Evolutionary conservation across 805 yeast species (phyloP).

Genomic region (Monosporozyma servazzii): DNA sequence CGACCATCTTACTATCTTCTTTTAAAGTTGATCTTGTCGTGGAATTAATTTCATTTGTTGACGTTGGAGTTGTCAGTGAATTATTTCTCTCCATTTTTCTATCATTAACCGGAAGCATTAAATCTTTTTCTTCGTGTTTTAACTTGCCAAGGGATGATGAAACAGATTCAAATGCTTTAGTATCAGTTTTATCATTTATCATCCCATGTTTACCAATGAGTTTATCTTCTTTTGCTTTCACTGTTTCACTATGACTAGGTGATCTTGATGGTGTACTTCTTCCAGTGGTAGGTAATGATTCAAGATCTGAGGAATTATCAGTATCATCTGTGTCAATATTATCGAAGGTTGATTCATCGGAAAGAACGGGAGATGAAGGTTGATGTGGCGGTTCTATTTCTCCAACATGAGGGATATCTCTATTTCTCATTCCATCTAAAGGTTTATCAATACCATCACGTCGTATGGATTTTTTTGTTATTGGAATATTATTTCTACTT

Average conservation of each 20-base stretch:
- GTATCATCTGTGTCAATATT: not conserved
- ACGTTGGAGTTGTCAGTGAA: no score
- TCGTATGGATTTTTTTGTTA: not conserved
- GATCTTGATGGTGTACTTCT: not conserved
- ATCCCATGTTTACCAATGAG: not conserved
- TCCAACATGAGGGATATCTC: not conserved
- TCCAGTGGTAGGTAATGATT: not conserved
- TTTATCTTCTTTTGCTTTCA: not conserved
- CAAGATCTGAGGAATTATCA: not conserved
- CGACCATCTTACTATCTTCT: no score
- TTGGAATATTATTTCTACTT: constrained; percentile 37
- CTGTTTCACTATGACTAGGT: not conserved
- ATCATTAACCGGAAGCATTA: no score
- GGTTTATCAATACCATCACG: not conserved
- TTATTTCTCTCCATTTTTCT: no score
- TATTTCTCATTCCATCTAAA: not conserved
- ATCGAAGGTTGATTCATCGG: not conserved
- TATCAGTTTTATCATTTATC: not conserved
- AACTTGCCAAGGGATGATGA: no score
- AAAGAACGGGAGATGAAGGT: not conserved
- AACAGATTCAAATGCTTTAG: no score
- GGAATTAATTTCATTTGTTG: no score
- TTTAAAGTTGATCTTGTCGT: no score
- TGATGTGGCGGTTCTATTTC: not conserved
- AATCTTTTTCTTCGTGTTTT: no score